phyloP scores from a whole-genome alignment of 2,329 filamentous ascomycete genomes.

The Ascochyta rabiei region DNA sequence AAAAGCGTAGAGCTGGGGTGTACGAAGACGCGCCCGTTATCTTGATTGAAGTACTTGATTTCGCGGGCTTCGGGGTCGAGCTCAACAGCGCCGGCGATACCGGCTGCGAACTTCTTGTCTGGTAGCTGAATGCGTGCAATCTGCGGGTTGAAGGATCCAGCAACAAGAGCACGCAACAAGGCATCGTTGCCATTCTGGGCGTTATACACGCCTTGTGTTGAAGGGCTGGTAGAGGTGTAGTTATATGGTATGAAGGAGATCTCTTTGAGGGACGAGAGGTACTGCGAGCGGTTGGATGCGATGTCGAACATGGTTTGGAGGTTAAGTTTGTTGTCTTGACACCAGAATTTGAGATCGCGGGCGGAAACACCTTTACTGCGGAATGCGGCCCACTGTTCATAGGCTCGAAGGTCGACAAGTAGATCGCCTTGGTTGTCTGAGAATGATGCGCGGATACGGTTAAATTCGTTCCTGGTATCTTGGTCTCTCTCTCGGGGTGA shows the following conservation, averaged over 20 bases:
- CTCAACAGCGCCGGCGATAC: conserved; percentile 86
- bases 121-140: conserved; percentile 91
- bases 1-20: conserved; percentile 90
- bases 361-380: conserved; percentile 61
- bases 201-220: conserved; percentile 49
- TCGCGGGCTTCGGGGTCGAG: conserved; percentile 89
- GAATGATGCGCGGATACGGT: conserved; percentile 76
- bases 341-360: conserved; percentile 74
- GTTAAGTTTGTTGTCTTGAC: conserved; percentile 83
- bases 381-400: conserved; percentile 79
- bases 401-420: conserved; percentile 83
- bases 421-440: conserved; percentile 82
- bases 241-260: conserved; percentile 72
- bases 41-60: conserved; percentile 82
- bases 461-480: conserved; percentile 80
- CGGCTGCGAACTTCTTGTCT: conserved; percentile 91
- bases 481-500: conserved; percentile 83
- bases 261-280: conserved; percentile 83
- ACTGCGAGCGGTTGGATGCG: conserved; percentile 82
- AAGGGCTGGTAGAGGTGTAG: conserved; percentile 40
- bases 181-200: conserved; percentile 56
- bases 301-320: conserved; percentile 87
- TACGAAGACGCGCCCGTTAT: conserved; percentile 75
- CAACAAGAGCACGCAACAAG: conserved; percentile 56
- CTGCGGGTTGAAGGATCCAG: conserved; percentile 70